phyloP scores from a whole-genome alignment of 2,329 filamentous ascomycete genomes.

The Paraphaeosphaeria minitans region DNA sequence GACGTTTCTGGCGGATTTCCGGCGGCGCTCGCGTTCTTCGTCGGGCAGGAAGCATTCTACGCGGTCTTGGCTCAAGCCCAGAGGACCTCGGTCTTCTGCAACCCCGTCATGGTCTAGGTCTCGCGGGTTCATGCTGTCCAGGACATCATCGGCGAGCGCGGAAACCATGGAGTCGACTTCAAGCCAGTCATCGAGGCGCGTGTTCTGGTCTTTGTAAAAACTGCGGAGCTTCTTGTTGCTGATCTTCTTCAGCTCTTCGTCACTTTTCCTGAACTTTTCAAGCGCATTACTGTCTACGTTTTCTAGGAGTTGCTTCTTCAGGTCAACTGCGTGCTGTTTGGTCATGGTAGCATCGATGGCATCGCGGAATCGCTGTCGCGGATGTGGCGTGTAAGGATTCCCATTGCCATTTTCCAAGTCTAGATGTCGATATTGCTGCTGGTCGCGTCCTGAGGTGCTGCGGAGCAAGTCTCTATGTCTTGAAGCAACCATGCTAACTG shows the following conservation, averaged over 20 bases:
- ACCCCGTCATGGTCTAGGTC: slow-evolving; percentile 63
- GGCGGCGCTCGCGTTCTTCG: slow-evolving; percentile 57
- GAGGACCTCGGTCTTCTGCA: slow-evolving; percentile 57
- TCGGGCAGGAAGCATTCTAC: slow-evolving; percentile 62
- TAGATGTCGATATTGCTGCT: slow-evolving; percentile 22
- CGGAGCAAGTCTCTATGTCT: slow-evolving; percentile 24
- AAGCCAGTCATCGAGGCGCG: slow-evolving; percentile 61
- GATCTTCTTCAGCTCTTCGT: slow-evolving; percentile 59
- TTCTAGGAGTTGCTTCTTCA: slow-evolving; percentile 57
- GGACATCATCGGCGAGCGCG: slow-evolving; percentile 61
- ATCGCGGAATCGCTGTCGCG: slow-evolving; percentile 52
- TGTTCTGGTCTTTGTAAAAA: slow-evolving; percentile 63
- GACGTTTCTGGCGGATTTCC: slow-evolving; percentile 55
- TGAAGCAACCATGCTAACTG: slow-evolving; percentile 27
- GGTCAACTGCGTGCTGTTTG: slow-evolving; percentile 50
- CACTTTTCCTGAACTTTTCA: slow-evolving; percentile 57
- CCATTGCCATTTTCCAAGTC: slow-evolving; percentile 41
- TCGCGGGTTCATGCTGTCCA: slow-evolving; percentile 63
- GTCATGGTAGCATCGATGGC: slow-evolving; percentile 54
- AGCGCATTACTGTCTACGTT: slow-evolving; percentile 54
- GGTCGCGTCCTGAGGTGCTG: slow-evolving; percentile 5
- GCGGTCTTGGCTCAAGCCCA: slow-evolving; percentile 56
- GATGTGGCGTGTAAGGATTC: slow-evolving; percentile 19
- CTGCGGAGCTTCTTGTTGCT: slow-evolving; percentile 57
- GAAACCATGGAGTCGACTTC: slow-evolving; percentile 64